Base-by-base conservation (phyloP, 371 early-diverging fungal species). In the Mortierella polycephala region DNA sequence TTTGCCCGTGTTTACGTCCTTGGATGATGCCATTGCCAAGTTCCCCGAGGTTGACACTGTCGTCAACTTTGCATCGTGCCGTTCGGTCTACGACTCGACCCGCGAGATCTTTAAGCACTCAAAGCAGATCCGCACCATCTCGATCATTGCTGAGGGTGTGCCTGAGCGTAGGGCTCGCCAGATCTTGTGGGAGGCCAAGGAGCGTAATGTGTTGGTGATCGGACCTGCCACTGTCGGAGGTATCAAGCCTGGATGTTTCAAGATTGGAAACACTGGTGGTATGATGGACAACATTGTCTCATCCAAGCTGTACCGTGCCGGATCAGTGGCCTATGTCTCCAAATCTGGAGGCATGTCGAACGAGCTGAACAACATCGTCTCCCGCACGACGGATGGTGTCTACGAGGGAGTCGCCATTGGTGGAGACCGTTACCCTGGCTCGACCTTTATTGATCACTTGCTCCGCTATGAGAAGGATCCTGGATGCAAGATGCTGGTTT, bases 241-340 rank as follows among this genome's bases (percentile, higher is more conserved):
- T 71, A 97, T 98, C 86, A 98, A 97, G 87, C 97, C 99, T 50
- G 99, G 99, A 1, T 97, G 98, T 87, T 98, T 96, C 94, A 98
- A 98, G 93, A 98, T 98, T 75, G 99, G 99, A 79, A 98, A 98
- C 91, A 98, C 99, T 41, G 99, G 99, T 83, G 99, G 99, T 77
- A 98, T 98, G 99, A 98, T 98, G 96, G 99, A 98, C 85, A 98
- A 98, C 89, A 98, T 98, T 85, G 97, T 96, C 37, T 86, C 96
- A 16, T 96, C 96, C 84, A 96, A 95, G 85, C 89, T 98, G 75
- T 98, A 98, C 87, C 93, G 97, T 53, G 84, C 96, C 52, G 99
- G 99, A 39, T 96, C 97, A 1, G 96, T 98, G 39, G 98, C 94
- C 40, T 98, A 98, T 77, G 98, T 98, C 55, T 95, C 95, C 84